Percentiles rank a stretch among this genome's conserved stretches.
These are phyloP conservation scores for Telfairia occidentalis DNA, from an alignment of 331 rosid species.

Conservation along the genomic window DNA sequence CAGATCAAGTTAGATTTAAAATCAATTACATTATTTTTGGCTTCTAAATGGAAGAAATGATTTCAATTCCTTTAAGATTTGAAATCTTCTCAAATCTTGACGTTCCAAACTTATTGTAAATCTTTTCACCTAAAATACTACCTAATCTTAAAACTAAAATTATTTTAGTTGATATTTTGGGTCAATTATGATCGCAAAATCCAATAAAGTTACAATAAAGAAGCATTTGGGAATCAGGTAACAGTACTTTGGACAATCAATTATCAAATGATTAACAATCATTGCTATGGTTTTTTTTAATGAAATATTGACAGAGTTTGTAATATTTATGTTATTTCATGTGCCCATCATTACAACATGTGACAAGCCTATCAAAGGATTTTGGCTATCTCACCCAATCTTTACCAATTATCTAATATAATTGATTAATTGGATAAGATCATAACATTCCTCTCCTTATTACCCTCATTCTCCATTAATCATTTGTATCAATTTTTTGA, in stretches of 20 bases:
- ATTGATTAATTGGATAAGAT: background rate
- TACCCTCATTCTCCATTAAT: background rate
- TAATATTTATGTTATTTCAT: background rate
- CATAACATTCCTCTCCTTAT: background rate
- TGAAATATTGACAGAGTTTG: background rate
- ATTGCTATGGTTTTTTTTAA: background rate
- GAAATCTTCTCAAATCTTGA: too few relatives aligned
- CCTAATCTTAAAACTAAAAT: background rate
- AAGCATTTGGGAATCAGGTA: background rate
- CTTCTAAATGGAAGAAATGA: too few relatives aligned
- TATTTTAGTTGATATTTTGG: background rate
- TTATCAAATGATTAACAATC: slow-evolving; percentile 7
- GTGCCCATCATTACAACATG: background rate
- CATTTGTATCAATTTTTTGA: background rate
- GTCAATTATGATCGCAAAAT: background rate
- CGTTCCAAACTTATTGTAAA: too few relatives aligned
- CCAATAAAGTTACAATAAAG: background rate
- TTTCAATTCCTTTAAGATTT: too few relatives aligned
- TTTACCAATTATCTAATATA: background rate
- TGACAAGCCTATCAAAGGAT: background rate
- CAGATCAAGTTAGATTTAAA: too few relatives aligned
- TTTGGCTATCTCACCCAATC: background rate
- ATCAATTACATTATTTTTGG: too few relatives aligned
- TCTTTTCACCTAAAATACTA: too few relatives aligned
- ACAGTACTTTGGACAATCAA: background rate